Percentiles rank a stretch among this genome's conserved stretches.
These are phyloP conservation scores for Colletotrichum orbiculare DNA, from an alignment of 2,329 filamentous ascomycete genomes.

Conservation along the genomic window DNA sequence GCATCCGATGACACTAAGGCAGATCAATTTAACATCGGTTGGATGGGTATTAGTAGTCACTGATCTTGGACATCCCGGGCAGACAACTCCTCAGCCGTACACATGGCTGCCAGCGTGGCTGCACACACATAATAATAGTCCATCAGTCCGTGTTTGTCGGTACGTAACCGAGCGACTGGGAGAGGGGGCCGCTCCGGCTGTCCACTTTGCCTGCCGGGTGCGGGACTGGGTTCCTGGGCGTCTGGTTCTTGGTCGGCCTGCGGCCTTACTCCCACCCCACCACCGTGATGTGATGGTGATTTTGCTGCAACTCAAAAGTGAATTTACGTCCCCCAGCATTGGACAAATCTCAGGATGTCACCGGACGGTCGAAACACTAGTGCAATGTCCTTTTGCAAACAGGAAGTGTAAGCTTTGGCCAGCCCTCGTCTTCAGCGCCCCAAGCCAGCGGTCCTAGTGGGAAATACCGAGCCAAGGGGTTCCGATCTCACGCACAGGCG, in stretches of 20 bases:
- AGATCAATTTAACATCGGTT: conserved; percentile 30
- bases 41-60: conserved; percentile 10
- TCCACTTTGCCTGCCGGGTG: conserved; percentile 30
- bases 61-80: conserved; percentile 18
- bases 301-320: conserved; percentile 33
- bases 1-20: conserved; percentile 25
- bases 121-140: too few relatives aligned
- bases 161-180: conserved; percentile 24
- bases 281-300: conserved; percentile 17
- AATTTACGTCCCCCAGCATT: conserved; percentile 20
- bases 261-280: conserved; percentile 2
- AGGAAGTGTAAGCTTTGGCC: conserved; percentile 35
- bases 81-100: too few relatives aligned
- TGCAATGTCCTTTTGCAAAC: conserved; percentile 24
- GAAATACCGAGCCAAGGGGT: conserved; percentile 24
- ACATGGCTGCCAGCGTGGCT: too few relatives aligned
- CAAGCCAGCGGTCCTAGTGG: conserved; percentile 13
- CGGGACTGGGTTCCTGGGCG: conserved; percentile 22
- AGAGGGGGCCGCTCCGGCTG: conserved; percentile 13
- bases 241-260: conserved; percentile 10
- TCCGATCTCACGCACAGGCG: conserved; percentile 21
- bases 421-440: conserved; percentile 21
- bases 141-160: neutral
- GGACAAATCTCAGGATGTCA: conserved; percentile 34
- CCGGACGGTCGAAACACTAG: conserved; percentile 34